phyloP scores from a whole-genome alignment of 441 rosid species.

The Gossypium trilobum region DNA sequence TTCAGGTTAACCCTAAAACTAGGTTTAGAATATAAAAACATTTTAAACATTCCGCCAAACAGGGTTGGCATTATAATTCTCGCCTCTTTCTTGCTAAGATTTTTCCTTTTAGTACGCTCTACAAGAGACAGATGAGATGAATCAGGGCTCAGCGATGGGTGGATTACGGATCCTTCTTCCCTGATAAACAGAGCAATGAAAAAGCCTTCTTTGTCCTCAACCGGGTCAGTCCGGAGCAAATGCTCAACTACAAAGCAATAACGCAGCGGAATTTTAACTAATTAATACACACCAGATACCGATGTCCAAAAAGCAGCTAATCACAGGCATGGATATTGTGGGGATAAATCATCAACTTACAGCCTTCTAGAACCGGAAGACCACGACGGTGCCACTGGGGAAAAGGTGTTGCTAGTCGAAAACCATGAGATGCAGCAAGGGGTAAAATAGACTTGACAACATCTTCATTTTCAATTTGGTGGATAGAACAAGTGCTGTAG shows the following conservation, averaged over 20 bases:
- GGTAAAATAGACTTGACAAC: conserved; percentile 59
- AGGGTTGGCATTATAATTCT: conserved; percentile 16
- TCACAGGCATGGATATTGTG: neutral
- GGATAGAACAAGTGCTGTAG: conserved; percentile 82
- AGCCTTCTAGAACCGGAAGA: conserved; percentile 58
- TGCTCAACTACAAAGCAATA: conserved; percentile 41
- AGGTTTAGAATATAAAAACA: conserved; percentile 9
- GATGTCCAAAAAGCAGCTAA: neutral
- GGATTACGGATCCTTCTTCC: neutral
- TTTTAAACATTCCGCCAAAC: conserved; percentile 24
- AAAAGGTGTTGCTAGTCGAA: conserved; percentile 54
- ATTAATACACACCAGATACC: neutral
- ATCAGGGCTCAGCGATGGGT: neutral
- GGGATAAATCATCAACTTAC: conserved; percentile 35
- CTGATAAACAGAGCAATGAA: conserved; percentile 63
- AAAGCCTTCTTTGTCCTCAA: conserved; percentile 79
- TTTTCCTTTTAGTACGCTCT: neutral
- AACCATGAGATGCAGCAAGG: conserved; percentile 53
- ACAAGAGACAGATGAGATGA: neutral
- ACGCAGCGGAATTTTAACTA: neutral
- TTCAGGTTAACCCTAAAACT: neutral
- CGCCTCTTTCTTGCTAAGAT: neutral
- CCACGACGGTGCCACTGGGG: conserved; percentile 72
- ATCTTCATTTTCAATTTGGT: conserved; percentile 78
- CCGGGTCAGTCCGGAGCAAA: conserved; percentile 54